A percentile compares a stretch with the other conserved stretches of the same genome.
phyloP scores from a whole-genome alignment of 1,139 yeast genomes.

The Yamadazyma friedrichii region DNA sequence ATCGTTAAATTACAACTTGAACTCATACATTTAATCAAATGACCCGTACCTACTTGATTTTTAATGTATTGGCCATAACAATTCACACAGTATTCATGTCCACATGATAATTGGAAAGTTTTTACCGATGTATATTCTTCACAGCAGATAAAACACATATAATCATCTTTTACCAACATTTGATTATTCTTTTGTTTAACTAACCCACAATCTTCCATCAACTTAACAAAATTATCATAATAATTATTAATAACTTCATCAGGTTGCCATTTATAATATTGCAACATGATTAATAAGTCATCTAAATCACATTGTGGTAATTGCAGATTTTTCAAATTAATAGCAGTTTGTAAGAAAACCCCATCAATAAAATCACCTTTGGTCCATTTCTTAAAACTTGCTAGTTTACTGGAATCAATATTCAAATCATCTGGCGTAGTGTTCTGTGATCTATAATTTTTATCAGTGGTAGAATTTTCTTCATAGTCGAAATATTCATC shows the following conservation, averaged over 20 bases:
- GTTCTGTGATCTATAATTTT: not conserved
- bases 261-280: slow-evolving; percentile 69
- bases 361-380: slow-evolving; percentile 23
- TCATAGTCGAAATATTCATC: slow-evolving; percentile 7
- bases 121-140: slow-evolving; percentile 40
- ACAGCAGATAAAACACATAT: slow-evolving; percentile 70
- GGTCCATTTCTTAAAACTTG: slow-evolving; percentile 27
- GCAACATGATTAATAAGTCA: slow-evolving; percentile 52
- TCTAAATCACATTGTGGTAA: slow-evolving; percentile 35
- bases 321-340: slow-evolving; percentile 21
- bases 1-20: slow-evolving; percentile 31
- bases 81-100: slow-evolving; percentile 63
- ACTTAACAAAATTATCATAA: slow-evolving; percentile 50
- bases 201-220: slow-evolving; percentile 52
- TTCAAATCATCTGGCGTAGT: slow-evolving; percentile 4
- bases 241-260: slow-evolving; percentile 69
- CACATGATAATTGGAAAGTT: slow-evolving; percentile 62
- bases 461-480: slow-evolving; percentile 13
- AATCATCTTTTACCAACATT: slow-evolving; percentile 25
- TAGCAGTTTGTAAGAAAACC: slow-evolving; percentile 19
- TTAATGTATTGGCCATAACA: slow-evolving; percentile 66
- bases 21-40: slow-evolving; percentile 67
- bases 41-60: slow-evolving; percentile 51
- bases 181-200: slow-evolving; percentile 13
- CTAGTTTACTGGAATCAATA: slow-evolving; percentile 2